A percentile compares a stretch with the other conserved stretches of the same genome.
Evolutionary conservation across 768 basidiomycete genomes (phyloP).

Genomic region (Agrocybe chaxingu): DNA sequence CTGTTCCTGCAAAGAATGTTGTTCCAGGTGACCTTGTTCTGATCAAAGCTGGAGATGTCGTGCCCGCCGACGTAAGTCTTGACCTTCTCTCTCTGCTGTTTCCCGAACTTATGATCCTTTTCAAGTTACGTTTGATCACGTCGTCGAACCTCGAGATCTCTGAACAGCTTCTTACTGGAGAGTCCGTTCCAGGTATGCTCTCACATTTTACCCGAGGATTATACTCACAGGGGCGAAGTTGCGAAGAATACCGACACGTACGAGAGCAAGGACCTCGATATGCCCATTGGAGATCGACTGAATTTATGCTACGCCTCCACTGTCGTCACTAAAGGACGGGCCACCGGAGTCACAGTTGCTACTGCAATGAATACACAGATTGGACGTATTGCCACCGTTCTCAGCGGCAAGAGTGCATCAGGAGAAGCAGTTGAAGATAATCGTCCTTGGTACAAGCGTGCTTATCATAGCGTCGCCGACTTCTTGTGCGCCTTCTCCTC

Average conservation of each 20-base stretch:
- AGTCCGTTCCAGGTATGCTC: conserved; percentile 40
- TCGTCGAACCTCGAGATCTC: conserved; percentile 46
- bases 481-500: conserved; percentile 24
- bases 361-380: conserved; percentile 54
- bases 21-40: conserved; percentile 40
- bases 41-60: conserved; percentile 38
- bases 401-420: conserved; percentile 23
- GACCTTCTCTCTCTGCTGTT: not conserved
- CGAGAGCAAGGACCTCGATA: conserved; percentile 25
- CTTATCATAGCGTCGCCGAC: conserved; percentile 17
- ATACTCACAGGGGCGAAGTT: conserved; percentile 20
- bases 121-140: conserved; percentile 37
- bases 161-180: conserved; percentile 52
- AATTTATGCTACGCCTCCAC: conserved; percentile 44
- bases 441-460: conserved; percentile 22
- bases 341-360: conserved; percentile 39
- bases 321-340: conserved; percentile 44
- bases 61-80: conserved; percentile 40
- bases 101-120: not conserved
- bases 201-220: not conserved
- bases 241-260: conserved; percentile 34
- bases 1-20: conserved; percentile 38
- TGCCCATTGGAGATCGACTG: conserved; percentile 39
- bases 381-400: conserved; percentile 33
- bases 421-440: conserved; percentile 11